A percentile compares a stretch with the other conserved stretches of the same genome.
Conservation (phyloP, 306 rosid genomes). For the Quercus ilex region DNA sequence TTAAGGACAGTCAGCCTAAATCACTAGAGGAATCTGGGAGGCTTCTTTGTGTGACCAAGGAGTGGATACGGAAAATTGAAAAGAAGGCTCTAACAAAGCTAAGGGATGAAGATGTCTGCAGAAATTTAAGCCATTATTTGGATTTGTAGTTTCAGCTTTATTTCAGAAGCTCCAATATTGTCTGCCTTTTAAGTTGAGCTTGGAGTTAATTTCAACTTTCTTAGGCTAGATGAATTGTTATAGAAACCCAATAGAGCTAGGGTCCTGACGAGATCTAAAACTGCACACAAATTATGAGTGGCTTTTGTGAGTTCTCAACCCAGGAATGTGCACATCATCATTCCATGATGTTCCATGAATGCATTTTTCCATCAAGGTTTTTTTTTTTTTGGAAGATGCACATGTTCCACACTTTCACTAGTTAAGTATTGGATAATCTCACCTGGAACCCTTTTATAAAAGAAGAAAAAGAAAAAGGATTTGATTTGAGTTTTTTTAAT, state of each 20-base stretch:
- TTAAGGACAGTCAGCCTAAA: conserved; percentile 51
- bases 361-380: too few species aligned
- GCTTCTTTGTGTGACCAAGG: conserved; percentile 55
- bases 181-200: conserved; percentile 11
- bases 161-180: conserved; percentile 21
- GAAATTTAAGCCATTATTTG: conserved; percentile 52
- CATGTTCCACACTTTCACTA: too few species aligned
- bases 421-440: too few species aligned
- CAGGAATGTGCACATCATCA: background rate
- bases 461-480: too few species aligned
- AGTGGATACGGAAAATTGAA: conserved; percentile 76
- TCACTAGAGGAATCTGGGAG: conserved; percentile 78
- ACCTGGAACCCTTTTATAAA: too few species aligned
- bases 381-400: too few species aligned
- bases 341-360: too few species aligned
- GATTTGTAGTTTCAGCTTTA: conserved; percentile 29
- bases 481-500: too few species aligned
- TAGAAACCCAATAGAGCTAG: background rate
- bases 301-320: background rate
- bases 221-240: background rate
- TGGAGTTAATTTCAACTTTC: background rate
- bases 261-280: background rate
- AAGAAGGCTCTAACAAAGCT: conserved; percentile 65
- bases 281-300: background rate
- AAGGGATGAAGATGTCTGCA: conserved; percentile 35